Base-by-base conservation (phyloP, 164 flowering plant species). In the Magnolia changhungtana region DNA sequence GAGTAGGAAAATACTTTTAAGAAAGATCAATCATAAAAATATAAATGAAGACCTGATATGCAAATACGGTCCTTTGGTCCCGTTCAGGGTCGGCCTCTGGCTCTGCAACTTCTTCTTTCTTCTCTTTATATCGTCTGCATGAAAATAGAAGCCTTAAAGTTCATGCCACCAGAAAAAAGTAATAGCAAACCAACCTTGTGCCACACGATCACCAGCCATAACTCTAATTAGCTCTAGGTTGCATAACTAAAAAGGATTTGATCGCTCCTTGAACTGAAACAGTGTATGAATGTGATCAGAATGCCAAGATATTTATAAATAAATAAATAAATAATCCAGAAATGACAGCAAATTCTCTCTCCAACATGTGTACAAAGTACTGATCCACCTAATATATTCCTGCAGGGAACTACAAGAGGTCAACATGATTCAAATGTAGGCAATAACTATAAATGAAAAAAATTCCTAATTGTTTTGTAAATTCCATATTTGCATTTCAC, bases 1-100 rank as follows among this genome's bases (percentile, higher is more conserved):
- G 0, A 37, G 45, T 37, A 37, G n/a, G 20, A 63, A 61, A 19
- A 16, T 63, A 21, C 1, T 14, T 37, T 7, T 18, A 67, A 16
- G 65, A 27, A 55, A 52, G 23, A 2, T 10, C 55, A 24, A 18
- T 61, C 58, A 73, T 0, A 9, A 63, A 49, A n/a, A 58, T 11
- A 7, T n/a, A 66, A 18, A 24, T 21, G 19, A 64, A 37, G 14
- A 92, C 98, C 96, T 93, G 98, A 85, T 92, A 95, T 59, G 98
- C 98, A 89, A 95, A 95, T 45, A 95, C 98, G 59, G 98, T 95
- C 79, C 98, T 83, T 83, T 95, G 98, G 87, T 95, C 98, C 29
- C 98, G 84, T 83, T 95, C 98, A 74, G 98, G 98, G 84, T 95
- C 98, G 76, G 83, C 96, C 83, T 90, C 97, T 27, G 94, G 96